These are phyloP conservation scores for Scenedesmus sp. DNA, from an alignment of 163 green algal genomes.

Conservation along the genomic window DNA sequence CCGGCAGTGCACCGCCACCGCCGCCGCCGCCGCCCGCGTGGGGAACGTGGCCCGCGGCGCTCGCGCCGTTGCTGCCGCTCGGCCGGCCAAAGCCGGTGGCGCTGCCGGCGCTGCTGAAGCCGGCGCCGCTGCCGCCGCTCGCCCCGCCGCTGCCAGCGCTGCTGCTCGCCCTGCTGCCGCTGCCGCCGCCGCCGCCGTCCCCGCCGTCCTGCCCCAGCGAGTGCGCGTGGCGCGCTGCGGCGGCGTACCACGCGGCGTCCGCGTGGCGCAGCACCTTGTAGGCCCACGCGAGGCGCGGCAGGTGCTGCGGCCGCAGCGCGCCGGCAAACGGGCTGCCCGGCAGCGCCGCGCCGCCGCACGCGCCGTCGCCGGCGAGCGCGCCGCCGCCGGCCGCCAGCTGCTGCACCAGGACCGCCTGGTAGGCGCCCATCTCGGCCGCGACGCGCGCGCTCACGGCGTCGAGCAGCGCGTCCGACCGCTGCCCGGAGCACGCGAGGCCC, in stretches of 20 bases:
- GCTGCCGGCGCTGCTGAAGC: neutral
- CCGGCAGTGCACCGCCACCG: neutral
- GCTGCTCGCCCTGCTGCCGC: neutral
- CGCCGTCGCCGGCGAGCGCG: too few relatives aligned
- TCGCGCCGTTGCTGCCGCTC: neutral
- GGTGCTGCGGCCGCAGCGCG: conserved; percentile 23
- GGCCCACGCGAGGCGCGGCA: conserved; percentile 11
- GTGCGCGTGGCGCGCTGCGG: conserved; percentile 1
- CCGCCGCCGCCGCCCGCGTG: neutral
- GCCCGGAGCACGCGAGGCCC: conserved; percentile 11
- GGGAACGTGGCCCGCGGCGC: neutral
- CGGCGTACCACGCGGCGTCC: conserved; percentile 31
- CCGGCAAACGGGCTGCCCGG: too few relatives aligned
- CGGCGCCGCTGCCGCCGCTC: neutral
- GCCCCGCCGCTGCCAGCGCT: neutral
- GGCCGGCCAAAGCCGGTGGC: neutral
- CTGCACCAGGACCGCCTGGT: too few relatives aligned
- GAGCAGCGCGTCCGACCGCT: conserved; percentile 6
- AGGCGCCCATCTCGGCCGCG: conserved; percentile 6
- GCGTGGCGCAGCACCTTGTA: conserved; percentile 22
- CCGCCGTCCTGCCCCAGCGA: neutral
- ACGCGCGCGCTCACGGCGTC: conserved; percentile 9
- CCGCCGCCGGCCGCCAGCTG: neutral
- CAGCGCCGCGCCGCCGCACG: too few relatives aligned
- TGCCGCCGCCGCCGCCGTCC: neutral